A percentile compares a stretch with the other conserved stretches of the same genome.
Evolutionary conservation across 768 basidiomycete species (phyloP).

Genomic region (Mycena galericulata): DNA sequence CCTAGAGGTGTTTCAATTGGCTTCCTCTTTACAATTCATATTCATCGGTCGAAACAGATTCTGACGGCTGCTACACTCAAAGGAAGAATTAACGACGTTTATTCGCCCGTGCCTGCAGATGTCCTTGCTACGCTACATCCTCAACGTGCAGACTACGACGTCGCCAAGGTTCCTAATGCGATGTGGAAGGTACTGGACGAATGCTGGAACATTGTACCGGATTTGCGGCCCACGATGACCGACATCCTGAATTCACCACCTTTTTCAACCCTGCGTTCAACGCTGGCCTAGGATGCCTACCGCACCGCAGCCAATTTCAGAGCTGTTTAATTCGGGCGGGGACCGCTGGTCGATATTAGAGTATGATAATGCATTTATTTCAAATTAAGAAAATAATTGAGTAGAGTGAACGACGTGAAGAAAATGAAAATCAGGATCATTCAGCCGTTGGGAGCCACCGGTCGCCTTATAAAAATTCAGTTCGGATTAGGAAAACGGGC

Average conservation of each 20-base stretch:
- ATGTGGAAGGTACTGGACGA: conserved; percentile 9
- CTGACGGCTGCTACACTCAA: conserved; percentile 5
- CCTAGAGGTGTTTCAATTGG: conserved; percentile 8
- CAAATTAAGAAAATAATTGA: conserved; percentile 4
- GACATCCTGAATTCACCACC: conserved; percentile 6
- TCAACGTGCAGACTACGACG: conserved; percentile 10
- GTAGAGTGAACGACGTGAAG: conserved; percentile 8
- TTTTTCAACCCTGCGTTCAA: conserved; percentile 8
- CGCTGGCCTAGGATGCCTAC: conserved; percentile 7
- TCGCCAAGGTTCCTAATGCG: neutral
- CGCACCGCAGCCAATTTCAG: conserved; percentile 4
- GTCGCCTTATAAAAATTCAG: neutral
- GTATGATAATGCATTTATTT: conserved; percentile 9
- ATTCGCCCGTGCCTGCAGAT: conserved; percentile 6
- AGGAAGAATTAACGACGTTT: conserved; percentile 2
- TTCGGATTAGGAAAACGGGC: conserved; percentile 3
- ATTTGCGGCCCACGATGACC: conserved; percentile 1
- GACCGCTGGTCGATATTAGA: conserved; percentile 3
- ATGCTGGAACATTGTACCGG: conserved; percentile 17
- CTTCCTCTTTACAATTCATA: conserved; percentile 11
- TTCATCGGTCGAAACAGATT: conserved; percentile 13
- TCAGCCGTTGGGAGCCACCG: neutral
- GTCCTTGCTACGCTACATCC: conserved; percentile 9
- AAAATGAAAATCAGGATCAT: conserved; percentile 2
- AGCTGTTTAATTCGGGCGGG: conserved; percentile 3